Evolutionary conservation across 805 yeast species (phyloP), one percentile per base, ranked within the genome.

Genomic region (Candida germanica): DNA sequence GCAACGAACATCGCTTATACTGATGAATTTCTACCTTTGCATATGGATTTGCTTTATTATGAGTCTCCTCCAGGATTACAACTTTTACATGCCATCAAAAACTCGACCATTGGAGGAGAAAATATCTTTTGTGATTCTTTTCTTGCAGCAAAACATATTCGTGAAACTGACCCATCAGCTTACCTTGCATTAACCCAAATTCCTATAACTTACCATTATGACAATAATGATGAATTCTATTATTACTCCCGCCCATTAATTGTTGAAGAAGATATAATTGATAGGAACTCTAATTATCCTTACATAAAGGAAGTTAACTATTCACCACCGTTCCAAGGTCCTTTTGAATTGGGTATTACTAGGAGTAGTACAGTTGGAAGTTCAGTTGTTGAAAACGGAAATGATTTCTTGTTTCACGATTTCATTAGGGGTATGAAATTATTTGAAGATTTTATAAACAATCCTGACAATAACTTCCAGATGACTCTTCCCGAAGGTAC

Each of bases 301-400:
- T 38, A 50, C 24, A 73, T 82, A 44, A 72, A 71, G 46, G 79
- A 73, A 35, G 74, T 83, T 13, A 82, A 81, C 51, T 84, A 83
- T 55, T 79, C 91, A 0, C 93, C 94, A 2, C 91, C 89, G 8
- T 83, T 82, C 62, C 94, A 84, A 51, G 91, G 85, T 0, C 91
- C 91, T 1, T 75, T 79, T 39, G 87, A 82, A 44, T 60, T 59
- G 37, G 79, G 79, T 13, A 69, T 75, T n/a, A 65, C 69, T 12
- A 59, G 58, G 10, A 23, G 29, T 19, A 22, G 30, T 6, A 46
- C 4, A n/a, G 28, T 42, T n/a, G 32, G 43, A 14, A 29, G 31
- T 16, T 33, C 46, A 8, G 66, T 62, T 6, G 64, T 57, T 11
- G 71, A 67, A 24, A 46, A 60, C 13, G 64, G 68, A 5, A 69